Percentiles rank a stretch among this genome's conserved stretches.
Evolutionary conservation across 208 protist species (phyloP).

Genomic region (Acanthamoeba castellanii): DNA sequence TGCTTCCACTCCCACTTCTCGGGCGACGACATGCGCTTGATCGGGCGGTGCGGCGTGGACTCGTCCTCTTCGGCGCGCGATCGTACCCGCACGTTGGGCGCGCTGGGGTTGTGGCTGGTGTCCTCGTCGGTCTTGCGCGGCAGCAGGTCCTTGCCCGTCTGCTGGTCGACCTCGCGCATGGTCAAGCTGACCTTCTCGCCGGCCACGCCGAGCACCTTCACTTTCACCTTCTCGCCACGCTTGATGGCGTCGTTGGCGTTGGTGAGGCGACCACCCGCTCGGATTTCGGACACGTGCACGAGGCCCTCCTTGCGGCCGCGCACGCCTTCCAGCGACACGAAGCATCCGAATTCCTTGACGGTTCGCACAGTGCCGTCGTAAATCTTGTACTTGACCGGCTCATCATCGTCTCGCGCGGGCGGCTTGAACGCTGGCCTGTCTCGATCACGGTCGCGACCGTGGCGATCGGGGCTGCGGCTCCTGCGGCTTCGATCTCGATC

Average conservation of each 20-base stretch:
- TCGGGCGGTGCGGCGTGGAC: background rate
- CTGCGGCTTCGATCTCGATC: slow-evolving; percentile 20
- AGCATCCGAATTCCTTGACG: slow-evolving; percentile 91
- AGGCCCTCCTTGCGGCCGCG: slow-evolving; percentile 85
- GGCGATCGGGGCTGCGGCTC: slow-evolving; percentile 48
- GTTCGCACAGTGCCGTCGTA: slow-evolving; percentile 89
- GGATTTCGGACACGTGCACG: slow-evolving; percentile 87
- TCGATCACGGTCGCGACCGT: background rate
- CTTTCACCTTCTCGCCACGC: slow-evolving; percentile 86
- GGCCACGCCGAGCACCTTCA: slow-evolving; percentile 90
- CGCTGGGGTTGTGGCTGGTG: slow-evolving; percentile 64
- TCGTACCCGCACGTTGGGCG: background rate
- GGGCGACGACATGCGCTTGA: slow-evolving; percentile 89
- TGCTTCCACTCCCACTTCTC: slow-evolving; percentile 92
- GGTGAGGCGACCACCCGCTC: slow-evolving; percentile 52
- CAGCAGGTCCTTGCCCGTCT: slow-evolving; percentile 86
- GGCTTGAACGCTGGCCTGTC: background rate
- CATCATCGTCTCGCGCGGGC: slow-evolving; percentile 73
- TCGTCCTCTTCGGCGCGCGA: slow-evolving; percentile 63
- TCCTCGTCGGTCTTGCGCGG: slow-evolving; percentile 68
- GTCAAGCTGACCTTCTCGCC: slow-evolving; percentile 88
- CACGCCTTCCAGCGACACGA: slow-evolving; percentile 87
- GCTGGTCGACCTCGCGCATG: slow-evolving; percentile 94
- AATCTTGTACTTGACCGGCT: slow-evolving; percentile 87
- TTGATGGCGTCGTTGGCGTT: slow-evolving; percentile 84